phyloP scores from a whole-genome alignment of 805 yeast species.

The Kregervanrija pseudodelftensis region DNA sequence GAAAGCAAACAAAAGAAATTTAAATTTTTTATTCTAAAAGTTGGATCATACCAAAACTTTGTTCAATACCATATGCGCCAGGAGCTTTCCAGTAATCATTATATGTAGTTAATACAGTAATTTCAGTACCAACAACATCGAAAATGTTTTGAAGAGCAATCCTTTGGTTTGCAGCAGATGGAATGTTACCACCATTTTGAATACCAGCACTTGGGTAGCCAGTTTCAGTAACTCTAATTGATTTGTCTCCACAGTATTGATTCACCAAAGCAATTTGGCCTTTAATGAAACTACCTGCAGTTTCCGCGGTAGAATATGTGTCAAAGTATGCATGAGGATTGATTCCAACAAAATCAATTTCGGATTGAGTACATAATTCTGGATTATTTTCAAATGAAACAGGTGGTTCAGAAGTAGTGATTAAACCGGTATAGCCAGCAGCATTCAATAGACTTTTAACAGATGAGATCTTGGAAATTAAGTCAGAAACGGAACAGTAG shows the following conservation, averaged over 20 bases:
- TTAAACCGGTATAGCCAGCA: constrained; percentile 71
- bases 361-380: constrained; percentile 58
- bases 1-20: background rate
- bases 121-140: constrained; percentile 47
- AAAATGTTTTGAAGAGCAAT: constrained; percentile 62
- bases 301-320: constrained; percentile 46
- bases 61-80: constrained; percentile 81
- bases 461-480: constrained; percentile 54
- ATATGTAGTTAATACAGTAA: constrained; percentile 71
- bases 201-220: constrained; percentile 80
- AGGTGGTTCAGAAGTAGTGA: constrained; percentile 92
- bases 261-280: constrained; percentile 54
- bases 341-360: constrained; percentile 75
- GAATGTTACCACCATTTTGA: constrained; percentile 67
- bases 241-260: constrained; percentile 46
- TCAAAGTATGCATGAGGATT: constrained; percentile 87
- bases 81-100: constrained; percentile 85
- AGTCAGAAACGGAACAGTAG: constrained; percentile 52
- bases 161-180: constrained; percentile 61
- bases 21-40: constrained; percentile 10
- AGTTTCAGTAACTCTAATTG: constrained; percentile 70
- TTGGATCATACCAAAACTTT: constrained; percentile 66
- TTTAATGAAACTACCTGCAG: constrained; percentile 64
- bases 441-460: constrained; percentile 50
- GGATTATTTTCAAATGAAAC: constrained; percentile 58